phyloP scores from a whole-genome alignment of 768 basidiomycete genomes.

The Panellus pusillus region DNA sequence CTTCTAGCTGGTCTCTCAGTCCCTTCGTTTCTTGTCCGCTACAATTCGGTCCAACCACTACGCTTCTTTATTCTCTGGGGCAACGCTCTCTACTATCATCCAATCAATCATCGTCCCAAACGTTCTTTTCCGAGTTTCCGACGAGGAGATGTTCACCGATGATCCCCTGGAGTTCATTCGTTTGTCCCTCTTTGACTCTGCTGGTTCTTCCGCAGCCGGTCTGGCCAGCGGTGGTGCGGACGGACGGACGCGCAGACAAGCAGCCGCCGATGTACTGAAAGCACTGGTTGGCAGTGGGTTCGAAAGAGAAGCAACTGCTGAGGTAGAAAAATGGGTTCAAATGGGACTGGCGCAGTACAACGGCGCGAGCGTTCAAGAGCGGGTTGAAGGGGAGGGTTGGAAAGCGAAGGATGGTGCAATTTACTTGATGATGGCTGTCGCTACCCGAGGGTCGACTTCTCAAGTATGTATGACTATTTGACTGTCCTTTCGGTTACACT shows the following conservation, averaged over 20 bases:
- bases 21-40: constrained; percentile 87
- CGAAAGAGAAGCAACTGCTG: constrained; percentile 83
- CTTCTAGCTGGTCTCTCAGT: constrained; percentile 80
- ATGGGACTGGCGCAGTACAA: constrained; percentile 69
- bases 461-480: constrained; percentile 49
- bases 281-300: constrained; percentile 81
- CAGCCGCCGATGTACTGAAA: constrained; percentile 94
- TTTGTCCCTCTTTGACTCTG: constrained; percentile 49
- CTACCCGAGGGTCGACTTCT: constrained; percentile 82
- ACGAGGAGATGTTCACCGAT: constrained; percentile 95
- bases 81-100: constrained; percentile 79
- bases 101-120: constrained; percentile 95
- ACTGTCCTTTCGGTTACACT: constrained; percentile 1
- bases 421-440: constrained; percentile 91
- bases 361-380: constrained; percentile 24
- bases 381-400: constrained; percentile 68
- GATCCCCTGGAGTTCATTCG: constrained; percentile 95
- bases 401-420: constrained; percentile 92
- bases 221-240: constrained; percentile 46
- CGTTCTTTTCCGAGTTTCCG: constrained; percentile 81
- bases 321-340: constrained; percentile 83
- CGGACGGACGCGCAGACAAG: constrained; percentile 83
- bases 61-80: constrained; percentile 77
- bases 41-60: constrained; percentile 89
- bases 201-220: constrained; percentile 59